Evolutionary conservation across 129 eudicot species (phyloP).

Genomic region (Centaurea solstitialis): DNA sequence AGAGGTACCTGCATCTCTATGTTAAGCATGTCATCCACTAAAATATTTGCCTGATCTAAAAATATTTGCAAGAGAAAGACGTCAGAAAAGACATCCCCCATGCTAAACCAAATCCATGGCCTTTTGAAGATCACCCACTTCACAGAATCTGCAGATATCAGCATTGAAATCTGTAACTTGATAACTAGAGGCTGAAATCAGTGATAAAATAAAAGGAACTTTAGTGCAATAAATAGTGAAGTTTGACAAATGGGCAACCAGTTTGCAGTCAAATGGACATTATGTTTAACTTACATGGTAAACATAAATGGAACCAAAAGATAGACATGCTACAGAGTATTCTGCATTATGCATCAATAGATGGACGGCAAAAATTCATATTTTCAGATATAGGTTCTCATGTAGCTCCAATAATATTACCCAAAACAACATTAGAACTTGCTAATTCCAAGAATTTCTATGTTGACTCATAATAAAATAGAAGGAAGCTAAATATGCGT

Average conservation of each 20-base stretch:
- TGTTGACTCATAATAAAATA: neutral
- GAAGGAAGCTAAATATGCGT: neutral
- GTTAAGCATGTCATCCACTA: slow-evolving; percentile 80
- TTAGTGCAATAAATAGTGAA: neutral
- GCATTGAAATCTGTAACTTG: slow-evolving; percentile 20
- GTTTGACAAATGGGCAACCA: neutral
- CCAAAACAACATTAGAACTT: neutral
- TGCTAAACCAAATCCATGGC: slow-evolving; percentile 40
- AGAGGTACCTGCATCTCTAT: slow-evolving; percentile 73
- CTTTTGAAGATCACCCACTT: slow-evolving; percentile 36
- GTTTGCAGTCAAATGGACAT: neutral
- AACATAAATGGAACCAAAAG: neutral
- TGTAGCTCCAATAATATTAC: neutral
- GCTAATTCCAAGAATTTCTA: neutral
- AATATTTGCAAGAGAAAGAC: slow-evolving; percentile 56
- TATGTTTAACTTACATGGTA: neutral
- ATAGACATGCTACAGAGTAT: neutral
- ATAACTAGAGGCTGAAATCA: neutral
- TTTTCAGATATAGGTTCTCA: neutral
- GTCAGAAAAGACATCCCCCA: neutral
- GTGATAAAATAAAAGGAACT: neutral
- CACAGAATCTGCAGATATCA: slow-evolving; percentile 34
- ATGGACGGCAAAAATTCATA: neutral
- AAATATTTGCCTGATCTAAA: slow-evolving; percentile 63
- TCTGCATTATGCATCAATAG: too few relatives aligned